phyloP scores from a whole-genome alignment of 1,139 yeast species.

The Insectozyma bohioensis region DNA sequence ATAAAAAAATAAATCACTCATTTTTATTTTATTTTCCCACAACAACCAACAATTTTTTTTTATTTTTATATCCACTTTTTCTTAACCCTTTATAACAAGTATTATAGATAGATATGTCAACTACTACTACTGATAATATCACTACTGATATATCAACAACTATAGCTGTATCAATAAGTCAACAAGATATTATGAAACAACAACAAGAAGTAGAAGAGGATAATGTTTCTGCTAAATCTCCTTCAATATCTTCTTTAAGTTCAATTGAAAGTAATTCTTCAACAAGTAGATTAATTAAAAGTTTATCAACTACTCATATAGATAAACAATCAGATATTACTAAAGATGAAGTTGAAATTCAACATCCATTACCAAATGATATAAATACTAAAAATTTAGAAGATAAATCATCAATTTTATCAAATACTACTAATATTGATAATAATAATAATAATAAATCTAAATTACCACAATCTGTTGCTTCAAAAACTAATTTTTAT shows the following conservation, averaged over 20 bases:
- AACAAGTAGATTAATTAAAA: slow-evolving; percentile 31
- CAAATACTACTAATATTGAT: slow-evolving; percentile 1
- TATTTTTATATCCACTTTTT: no score
- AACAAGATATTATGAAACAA: neutral
- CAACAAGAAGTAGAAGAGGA: neutral
- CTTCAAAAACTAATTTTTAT: slow-evolving; percentile 14
- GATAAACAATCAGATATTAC: neutral
- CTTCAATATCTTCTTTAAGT: slow-evolving; percentile 26
- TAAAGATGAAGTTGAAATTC: slow-evolving; percentile 4
- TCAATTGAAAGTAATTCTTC: slow-evolving; percentile 29
- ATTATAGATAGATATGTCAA: no score
- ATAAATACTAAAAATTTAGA: slow-evolving; percentile 1
- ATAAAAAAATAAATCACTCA: no score
- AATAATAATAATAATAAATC: neutral
- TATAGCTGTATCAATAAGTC: neutral
- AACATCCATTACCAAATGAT: neutral
- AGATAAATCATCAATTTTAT: neutral
- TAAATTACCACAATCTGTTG: slow-evolving; percentile 13
- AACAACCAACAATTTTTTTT: no score
- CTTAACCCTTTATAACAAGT: no score
- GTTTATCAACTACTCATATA: slow-evolving; percentile 23
- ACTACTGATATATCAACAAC: neutral
- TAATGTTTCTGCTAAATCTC: slow-evolving; percentile 5
- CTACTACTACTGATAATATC: neutral
- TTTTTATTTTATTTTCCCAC: no score